A percentile compares a stretch with the other conserved stretches of the same genome.
phyloP scores from a whole-genome alignment of 225 moss, liverwort and hornwort species.

The Neckera pumila region DNA sequence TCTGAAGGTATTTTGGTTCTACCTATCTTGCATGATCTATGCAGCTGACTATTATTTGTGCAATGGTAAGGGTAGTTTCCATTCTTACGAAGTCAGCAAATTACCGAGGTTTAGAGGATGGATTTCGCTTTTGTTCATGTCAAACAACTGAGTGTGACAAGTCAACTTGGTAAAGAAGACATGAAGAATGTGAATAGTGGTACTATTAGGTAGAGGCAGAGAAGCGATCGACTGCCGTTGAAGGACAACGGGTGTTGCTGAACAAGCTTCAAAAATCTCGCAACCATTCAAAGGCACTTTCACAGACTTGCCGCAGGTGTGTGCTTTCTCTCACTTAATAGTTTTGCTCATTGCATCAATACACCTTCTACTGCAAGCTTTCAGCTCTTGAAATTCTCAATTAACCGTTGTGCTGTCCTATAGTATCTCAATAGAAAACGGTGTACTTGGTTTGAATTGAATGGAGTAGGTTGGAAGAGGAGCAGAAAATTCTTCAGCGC shows the following conservation, averaged over 20 bases:
- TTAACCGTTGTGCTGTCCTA: not conserved
- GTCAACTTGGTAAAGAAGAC: not conserved
- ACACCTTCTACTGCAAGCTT: not conserved
- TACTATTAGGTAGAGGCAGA: constrained; percentile 57
- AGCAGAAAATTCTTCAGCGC: constrained; percentile 34
- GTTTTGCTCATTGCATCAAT: not conserved
- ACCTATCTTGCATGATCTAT: not conserved
- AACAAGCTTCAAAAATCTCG: constrained; percentile 74
- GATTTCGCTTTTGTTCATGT: not conserved
- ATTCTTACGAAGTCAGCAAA: not conserved
- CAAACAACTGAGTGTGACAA: not conserved
- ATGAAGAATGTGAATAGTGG: not conserved
- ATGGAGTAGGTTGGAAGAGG: constrained; percentile 29
- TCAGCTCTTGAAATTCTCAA: not conserved
- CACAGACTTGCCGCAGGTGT: constrained; percentile 35
- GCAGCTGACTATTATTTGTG: not conserved
- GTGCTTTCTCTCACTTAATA: not conserved
- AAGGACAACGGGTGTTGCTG: constrained; percentile 48
- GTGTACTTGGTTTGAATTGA: not conserved
- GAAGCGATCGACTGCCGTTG: constrained; percentile 48
- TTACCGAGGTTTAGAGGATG: not conserved
- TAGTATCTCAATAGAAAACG: not conserved
- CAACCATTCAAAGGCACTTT: constrained; percentile 24
- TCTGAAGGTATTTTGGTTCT: not conserved
- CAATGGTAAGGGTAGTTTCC: not conserved